Percentiles rank a stretch among this genome's conserved stretches.
Conservation (phyloP, 306 rosid genomes). For the Luffa acutangula region DNA sequence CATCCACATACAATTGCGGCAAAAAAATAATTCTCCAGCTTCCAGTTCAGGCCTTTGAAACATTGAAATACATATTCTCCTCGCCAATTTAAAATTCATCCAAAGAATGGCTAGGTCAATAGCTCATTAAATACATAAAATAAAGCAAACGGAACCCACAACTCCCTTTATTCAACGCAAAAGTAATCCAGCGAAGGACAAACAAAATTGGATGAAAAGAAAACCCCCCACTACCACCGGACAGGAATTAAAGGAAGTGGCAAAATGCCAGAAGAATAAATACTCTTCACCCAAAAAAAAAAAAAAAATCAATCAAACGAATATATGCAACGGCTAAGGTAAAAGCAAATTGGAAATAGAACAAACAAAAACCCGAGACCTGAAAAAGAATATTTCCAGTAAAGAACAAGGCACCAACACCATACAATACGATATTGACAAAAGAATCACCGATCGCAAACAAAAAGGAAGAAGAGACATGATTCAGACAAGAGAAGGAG, state of each 20-base stretch:
- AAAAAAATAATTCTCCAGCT: conserved; percentile 1
- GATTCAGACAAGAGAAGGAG: background rate
- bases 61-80: background rate
- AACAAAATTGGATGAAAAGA: background rate
- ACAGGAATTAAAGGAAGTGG: conserved; percentile 8
- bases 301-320: background rate
- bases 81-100: background rate
- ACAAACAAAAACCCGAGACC: background rate
- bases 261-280: conserved; percentile 7
- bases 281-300: background rate
- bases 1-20: conserved; percentile 1
- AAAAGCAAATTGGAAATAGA: background rate
- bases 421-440: background rate
- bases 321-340: background rate
- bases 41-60: background rate
- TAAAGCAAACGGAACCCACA: conserved; percentile 4
- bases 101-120: background rate
- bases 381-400: background rate
- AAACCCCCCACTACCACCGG: background rate
- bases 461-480: background rate
- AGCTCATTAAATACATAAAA: conserved; percentile 1
- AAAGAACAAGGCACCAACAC: conserved; percentile 9
- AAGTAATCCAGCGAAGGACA: background rate
- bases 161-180: background rate
- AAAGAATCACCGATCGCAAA: background rate